Evolutionary conservation across 176 grass and related monocot species (phyloP).

Genomic region (Ampelocalamus luodianensis): DNA sequence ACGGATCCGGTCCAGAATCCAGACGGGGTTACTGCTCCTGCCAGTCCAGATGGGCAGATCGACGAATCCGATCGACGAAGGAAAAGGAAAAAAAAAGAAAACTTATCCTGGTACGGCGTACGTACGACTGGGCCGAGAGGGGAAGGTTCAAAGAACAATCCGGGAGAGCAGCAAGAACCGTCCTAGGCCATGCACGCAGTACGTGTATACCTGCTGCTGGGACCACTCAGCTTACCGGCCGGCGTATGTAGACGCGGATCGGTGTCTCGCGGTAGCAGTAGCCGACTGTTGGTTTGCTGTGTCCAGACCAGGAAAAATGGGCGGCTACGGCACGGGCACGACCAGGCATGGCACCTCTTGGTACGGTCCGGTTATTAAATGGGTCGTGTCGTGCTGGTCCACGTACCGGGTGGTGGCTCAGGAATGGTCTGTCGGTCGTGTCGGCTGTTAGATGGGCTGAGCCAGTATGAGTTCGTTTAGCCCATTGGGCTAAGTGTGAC

Average conservation of each 20-base stretch:
- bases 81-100: neutral
- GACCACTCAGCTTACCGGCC: neutral
- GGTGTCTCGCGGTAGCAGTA: neutral
- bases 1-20: neutral
- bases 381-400: too few relatives aligned
- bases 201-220: neutral
- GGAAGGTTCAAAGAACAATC: slow-evolving; percentile 21
- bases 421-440: too few relatives aligned
- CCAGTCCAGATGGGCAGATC: neutral
- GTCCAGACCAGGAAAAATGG: too few relatives aligned
- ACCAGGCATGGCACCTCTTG: too few relatives aligned
- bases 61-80: neutral
- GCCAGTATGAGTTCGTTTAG: too few relatives aligned
- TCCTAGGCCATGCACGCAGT: neutral
- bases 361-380: too few relatives aligned
- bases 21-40: neutral
- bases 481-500: too few relatives aligned
- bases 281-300: neutral
- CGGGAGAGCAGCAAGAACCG: neutral
- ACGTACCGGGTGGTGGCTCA: too few relatives aligned
- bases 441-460: too few relatives aligned
- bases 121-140: neutral
- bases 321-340: too few relatives aligned
- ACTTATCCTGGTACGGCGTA: neutral
- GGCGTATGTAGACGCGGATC: neutral